phyloP scores from a whole-genome alignment of 1,284 basidiomycete species.

The Ganoderma lucidum region DNA sequence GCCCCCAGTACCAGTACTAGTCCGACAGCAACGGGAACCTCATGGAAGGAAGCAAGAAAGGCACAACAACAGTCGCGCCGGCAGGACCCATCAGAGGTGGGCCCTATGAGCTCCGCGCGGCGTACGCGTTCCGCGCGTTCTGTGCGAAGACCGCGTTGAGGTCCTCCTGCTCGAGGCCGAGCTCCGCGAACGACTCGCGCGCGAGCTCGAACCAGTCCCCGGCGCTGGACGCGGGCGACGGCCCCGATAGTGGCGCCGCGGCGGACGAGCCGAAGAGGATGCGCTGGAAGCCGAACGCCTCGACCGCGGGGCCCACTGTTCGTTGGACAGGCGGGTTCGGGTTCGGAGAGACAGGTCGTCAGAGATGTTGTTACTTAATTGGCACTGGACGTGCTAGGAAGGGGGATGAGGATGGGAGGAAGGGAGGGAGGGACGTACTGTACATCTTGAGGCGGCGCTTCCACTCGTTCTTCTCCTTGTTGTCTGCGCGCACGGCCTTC shows the following conservation, averaged over 20 bases:
- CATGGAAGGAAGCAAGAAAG: background rate
- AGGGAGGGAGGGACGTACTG: conserved; percentile 59
- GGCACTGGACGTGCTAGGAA: background rate
- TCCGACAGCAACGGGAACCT: background rate
- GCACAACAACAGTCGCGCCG: background rate
- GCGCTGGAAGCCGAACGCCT: conserved; percentile 66
- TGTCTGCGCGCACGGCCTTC: conserved; percentile 27
- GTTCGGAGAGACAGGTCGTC: background rate
- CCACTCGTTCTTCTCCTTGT: conserved; percentile 73
- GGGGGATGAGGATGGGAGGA: background rate
- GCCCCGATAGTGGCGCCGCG: conserved; percentile 44
- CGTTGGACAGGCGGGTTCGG: conserved; percentile 25
- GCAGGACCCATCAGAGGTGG: background rate
- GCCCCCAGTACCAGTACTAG: background rate
- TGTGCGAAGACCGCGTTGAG: conserved; percentile 76
- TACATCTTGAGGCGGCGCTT: conserved; percentile 90
- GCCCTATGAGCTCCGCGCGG: conserved; percentile 24
- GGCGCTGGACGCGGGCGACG: conserved; percentile 54
- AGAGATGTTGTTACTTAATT: background rate
- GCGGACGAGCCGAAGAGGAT: conserved; percentile 64
- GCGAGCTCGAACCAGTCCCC: conserved; percentile 86
- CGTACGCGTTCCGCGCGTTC: conserved; percentile 75
- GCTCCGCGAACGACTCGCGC: conserved; percentile 81
- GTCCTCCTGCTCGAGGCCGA: conserved; percentile 81
- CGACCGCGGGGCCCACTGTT: conserved; percentile 79